phyloP scores from a whole-genome alignment of 345 rosid genomes.

The Alliaria petiolata region DNA sequence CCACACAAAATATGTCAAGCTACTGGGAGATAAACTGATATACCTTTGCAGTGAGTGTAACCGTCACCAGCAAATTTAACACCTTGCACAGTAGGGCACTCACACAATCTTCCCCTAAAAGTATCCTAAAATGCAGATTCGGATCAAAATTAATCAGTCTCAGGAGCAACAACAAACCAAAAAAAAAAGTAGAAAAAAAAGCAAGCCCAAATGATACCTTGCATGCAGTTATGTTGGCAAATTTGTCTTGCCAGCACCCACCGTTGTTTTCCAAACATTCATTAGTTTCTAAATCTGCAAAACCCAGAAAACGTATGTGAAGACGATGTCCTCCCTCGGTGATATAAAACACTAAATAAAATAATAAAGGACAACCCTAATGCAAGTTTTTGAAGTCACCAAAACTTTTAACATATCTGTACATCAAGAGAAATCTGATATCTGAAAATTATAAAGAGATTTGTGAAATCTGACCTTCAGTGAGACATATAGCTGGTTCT shows the following conservation, averaged over 20 bases:
- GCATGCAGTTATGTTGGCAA: slow-evolving; percentile 82
- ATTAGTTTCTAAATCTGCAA: slow-evolving; percentile 80
- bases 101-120: slow-evolving; percentile 89
- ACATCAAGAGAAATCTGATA: not conserved
- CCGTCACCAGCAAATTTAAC: slow-evolving; percentile 85
- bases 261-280: slow-evolving; percentile 89
- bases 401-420: not conserved
- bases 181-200: not conserved
- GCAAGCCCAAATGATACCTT: slow-evolving; percentile 43
- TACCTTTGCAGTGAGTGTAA: slow-evolving; percentile 89
- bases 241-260: slow-evolving; percentile 93
- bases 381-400: not conserved
- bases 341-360: not conserved
- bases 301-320: slow-evolving; percentile 3
- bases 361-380: not conserved
- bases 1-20: slow-evolving; percentile 1
- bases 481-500: slow-evolving; percentile 86
- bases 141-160: not conserved
- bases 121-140: slow-evolving; percentile 59
- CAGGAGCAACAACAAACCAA: not conserved
- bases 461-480: slow-evolving; percentile 47
- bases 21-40: not conserved
- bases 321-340: not conserved
- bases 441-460: not conserved
- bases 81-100: slow-evolving; percentile 81